Percentiles rank a stretch among this genome's conserved stretches.
These are phyloP conservation scores for Colletotrichum musae DNA, from an alignment of 2,329 filamentous ascomycete genomes.

Conservation along the genomic window DNA sequence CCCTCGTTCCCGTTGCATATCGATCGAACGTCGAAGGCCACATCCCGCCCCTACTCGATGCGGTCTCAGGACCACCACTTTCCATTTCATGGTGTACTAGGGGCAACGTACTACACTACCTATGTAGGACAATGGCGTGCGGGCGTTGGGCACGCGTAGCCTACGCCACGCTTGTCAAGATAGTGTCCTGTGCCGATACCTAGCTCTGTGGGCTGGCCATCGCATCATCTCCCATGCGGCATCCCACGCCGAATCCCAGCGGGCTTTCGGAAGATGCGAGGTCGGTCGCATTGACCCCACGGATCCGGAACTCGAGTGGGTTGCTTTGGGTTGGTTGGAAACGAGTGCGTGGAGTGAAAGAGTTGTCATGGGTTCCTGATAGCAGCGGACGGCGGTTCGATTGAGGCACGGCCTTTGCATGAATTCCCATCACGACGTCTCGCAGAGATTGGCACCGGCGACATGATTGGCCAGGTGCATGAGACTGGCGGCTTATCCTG, in stretches of 20 bases:
- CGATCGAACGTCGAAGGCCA: slow-evolving; percentile 23
- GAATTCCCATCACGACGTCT: slow-evolving; percentile 16
- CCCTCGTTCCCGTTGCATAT: slow-evolving; percentile 7
- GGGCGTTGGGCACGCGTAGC: slow-evolving; percentile 34
- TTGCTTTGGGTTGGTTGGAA: slow-evolving; percentile 10
- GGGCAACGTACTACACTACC: slow-evolving; percentile 9
- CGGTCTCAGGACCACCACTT: neutral
- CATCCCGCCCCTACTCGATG: slow-evolving; percentile 21
- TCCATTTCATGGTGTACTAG: neutral
- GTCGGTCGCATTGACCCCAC: slow-evolving; percentile 20
- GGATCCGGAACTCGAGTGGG: slow-evolving; percentile 18
- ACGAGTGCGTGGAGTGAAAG: neutral
- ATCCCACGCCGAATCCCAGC: slow-evolving; percentile 34
- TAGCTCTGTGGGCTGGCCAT: slow-evolving; percentile 18
- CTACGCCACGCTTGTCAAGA: slow-evolving; percentile 14
- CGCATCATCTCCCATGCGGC: slow-evolving; percentile 8
- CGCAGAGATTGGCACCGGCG: neutral
- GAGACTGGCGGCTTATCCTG: slow-evolving; percentile 33
- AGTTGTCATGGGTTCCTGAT: neutral
- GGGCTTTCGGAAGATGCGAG: slow-evolving; percentile 22
- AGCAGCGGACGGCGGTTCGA: slow-evolving; percentile 29
- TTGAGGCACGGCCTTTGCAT: slow-evolving; percentile 20
- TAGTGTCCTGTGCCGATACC: slow-evolving; percentile 14
- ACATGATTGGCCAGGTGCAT: slow-evolving; percentile 1
- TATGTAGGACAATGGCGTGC: slow-evolving; percentile 21